Conservation (phyloP, 169 alveolate genomes). For the Babesia bigemina region DNA sequence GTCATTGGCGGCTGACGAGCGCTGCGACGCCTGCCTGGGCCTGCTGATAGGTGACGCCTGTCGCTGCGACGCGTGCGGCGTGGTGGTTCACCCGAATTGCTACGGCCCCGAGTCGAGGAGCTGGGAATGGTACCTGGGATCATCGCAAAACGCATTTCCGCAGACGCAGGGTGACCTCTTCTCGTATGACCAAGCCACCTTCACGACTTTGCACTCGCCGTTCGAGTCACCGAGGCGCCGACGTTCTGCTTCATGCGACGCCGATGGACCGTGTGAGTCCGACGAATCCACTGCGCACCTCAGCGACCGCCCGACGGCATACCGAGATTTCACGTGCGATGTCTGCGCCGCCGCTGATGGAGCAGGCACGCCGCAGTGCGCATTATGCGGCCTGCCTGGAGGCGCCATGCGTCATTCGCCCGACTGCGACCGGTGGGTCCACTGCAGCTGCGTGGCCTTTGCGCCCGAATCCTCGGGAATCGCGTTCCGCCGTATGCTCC, state of each 20-base stretch:
- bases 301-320: not conserved
- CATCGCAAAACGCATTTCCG: not conserved
- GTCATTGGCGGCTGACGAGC: not conserved
- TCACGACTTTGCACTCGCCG: not conserved
- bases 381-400: conserved; percentile 14
- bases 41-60: not conserved
- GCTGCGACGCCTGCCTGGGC: conserved; percentile 53
- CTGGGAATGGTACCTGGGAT: no score
- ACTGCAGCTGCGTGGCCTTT: conserved; percentile 45
- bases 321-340: conserved; percentile 2
- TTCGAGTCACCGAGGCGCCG: not conserved
- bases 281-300: no score
- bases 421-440: conserved; percentile 29
- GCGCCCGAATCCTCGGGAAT: not conserved
- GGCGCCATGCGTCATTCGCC: conserved; percentile 29
- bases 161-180: not conserved
- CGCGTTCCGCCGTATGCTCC: not conserved
- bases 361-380: conserved; percentile 3
- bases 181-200: no score
- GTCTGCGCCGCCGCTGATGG: not conserved
- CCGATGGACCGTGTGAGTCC: not conserved
- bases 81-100: conserved; percentile 15
- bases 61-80: conserved; percentile 11
- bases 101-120: not conserved
- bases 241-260: not conserved